phyloP scores from a whole-genome alignment of 345 rosid genomes.

The Pseudoturritis turrita region DNA sequence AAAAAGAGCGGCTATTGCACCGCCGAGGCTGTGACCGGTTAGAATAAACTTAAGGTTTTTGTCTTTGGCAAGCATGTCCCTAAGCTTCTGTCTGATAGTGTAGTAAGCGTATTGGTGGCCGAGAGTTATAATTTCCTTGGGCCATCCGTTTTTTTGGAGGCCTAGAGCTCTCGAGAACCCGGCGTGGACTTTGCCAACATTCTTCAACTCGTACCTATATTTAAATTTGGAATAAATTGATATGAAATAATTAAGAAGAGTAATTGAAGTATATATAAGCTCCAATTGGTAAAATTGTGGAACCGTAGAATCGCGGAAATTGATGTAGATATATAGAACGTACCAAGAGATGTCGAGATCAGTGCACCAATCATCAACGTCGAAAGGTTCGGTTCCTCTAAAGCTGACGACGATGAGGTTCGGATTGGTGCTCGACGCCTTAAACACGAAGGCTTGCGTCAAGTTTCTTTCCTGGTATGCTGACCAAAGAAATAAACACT shows the following conservation, averaged over 20 bases:
- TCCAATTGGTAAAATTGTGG: too few species aligned
- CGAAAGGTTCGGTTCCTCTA: conserved; percentile 57
- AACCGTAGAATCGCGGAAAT: too few species aligned
- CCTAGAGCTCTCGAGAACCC: conserved; percentile 72
- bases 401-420: conserved; percentile 47
- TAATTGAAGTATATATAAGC: not conserved
- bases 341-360: conserved; percentile 61
- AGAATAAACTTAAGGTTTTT: conserved; percentile 43
- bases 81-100: conserved; percentile 40
- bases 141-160: conserved; percentile 49
- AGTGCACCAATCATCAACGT: conserved; percentile 42
- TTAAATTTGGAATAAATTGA: not conserved
- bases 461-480: conserved; percentile 28
- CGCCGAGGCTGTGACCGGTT: conserved; percentile 72
- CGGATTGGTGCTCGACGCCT: conserved; percentile 32
- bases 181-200: conserved; percentile 45
- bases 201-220: conserved; percentile 18
- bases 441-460: conserved; percentile 49
- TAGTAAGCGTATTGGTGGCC: conserved; percentile 50
- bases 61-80: conserved; percentile 17
- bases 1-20: conserved; percentile 53
- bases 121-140: conserved; percentile 14
- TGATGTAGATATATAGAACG: conserved; percentile 17
- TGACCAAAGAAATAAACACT: conserved; percentile 3
- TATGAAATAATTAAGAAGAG: not conserved